These are phyloP conservation scores for Fraxinus dipetala DNA, from an alignment of 305 asterid species.

Conservation along the genomic window DNA sequence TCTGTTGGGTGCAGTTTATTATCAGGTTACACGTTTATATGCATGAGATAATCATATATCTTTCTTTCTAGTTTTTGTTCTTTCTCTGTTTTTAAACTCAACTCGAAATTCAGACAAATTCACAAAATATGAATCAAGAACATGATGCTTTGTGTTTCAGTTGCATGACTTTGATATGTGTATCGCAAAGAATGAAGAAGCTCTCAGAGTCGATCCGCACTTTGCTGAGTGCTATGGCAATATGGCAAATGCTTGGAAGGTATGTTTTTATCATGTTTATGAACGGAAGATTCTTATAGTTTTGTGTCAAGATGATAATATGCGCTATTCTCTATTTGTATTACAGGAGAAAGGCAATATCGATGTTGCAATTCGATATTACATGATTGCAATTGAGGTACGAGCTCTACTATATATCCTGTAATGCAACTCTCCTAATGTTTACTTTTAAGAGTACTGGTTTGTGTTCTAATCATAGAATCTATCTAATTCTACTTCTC, in stretches of 20 bases:
- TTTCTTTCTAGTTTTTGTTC: slow-evolving; percentile 9
- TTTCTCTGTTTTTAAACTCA: slow-evolving; percentile 5
- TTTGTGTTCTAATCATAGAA: not conserved
- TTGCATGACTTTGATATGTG: slow-evolving; percentile 85
- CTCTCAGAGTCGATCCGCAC: slow-evolving; percentile 78
- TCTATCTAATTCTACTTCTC: not conserved
- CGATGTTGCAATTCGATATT: slow-evolving; percentile 89
- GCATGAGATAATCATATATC: not conserved
- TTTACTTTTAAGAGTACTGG: not conserved
- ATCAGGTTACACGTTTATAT: slow-evolving; percentile 59
- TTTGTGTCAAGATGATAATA: slow-evolving; percentile 24
- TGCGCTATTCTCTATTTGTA: slow-evolving; percentile 18
- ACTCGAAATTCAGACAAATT: slow-evolving; percentile 6
- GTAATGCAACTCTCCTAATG: not conserved
- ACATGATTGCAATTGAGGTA: slow-evolving; percentile 95
- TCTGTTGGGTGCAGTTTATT: slow-evolving; percentile 82
- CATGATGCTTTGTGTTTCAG: slow-evolving; percentile 40
- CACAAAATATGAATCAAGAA: slow-evolving; percentile 18
- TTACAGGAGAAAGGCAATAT: slow-evolving; percentile 94
- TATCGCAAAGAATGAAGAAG: slow-evolving; percentile 91
- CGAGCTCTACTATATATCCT: slow-evolving; percentile 23
- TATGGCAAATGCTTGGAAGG: slow-evolving; percentile 99
- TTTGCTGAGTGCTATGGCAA: slow-evolving; percentile 99
- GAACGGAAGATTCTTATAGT: slow-evolving; percentile 19
- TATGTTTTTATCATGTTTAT: slow-evolving; percentile 27